phyloP scores from a whole-genome alignment of 1,139 yeast species.

The Wickerhamomyces sp. region DNA sequence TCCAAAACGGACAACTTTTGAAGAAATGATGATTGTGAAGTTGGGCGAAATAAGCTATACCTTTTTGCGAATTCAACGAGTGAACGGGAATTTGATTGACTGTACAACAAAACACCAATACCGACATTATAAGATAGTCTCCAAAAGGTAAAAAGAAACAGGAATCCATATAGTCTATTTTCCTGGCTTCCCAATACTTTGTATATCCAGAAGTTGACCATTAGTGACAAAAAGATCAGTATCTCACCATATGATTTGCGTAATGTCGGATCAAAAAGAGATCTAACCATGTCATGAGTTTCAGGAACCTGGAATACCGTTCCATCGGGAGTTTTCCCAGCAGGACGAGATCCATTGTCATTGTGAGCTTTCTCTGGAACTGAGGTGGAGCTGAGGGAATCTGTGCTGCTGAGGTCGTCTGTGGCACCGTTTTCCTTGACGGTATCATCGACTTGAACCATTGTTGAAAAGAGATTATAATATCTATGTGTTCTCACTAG shows the following conservation, averaged over 20 bases:
- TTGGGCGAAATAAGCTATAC: constrained; percentile 40
- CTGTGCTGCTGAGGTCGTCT: no score
- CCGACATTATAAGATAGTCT: constrained; percentile 75
- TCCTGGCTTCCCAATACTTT: constrained; percentile 29
- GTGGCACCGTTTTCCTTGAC: no score
- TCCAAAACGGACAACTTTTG: constrained; percentile 45
- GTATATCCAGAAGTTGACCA: constrained; percentile 50
- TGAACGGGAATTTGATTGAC: constrained; percentile 58
- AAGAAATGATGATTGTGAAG: constrained; percentile 30
- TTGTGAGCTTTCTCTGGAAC: no score
- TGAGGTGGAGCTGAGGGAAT: no score
- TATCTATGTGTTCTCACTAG: no score
- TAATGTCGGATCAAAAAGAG: constrained; percentile 73
- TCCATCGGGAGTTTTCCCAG: constrained; percentile 43
- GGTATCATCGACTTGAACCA: no score
- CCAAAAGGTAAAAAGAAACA: constrained; percentile 66
- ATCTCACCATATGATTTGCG: constrained; percentile 66
- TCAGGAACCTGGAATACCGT: constrained; percentile 61
- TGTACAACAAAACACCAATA: constrained; percentile 65
- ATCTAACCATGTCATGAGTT: constrained; percentile 84
- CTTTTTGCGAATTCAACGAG: constrained; percentile 54
- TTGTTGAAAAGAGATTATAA: no score
- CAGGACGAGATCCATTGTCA: background rate
- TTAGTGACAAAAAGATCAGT: constrained; percentile 48
- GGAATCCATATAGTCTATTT: constrained; percentile 35